Percentiles rank a stretch among this genome's conserved stretches.
Conservation (phyloP, 257 asterid species). For the Plectranthus barbatus region DNA sequence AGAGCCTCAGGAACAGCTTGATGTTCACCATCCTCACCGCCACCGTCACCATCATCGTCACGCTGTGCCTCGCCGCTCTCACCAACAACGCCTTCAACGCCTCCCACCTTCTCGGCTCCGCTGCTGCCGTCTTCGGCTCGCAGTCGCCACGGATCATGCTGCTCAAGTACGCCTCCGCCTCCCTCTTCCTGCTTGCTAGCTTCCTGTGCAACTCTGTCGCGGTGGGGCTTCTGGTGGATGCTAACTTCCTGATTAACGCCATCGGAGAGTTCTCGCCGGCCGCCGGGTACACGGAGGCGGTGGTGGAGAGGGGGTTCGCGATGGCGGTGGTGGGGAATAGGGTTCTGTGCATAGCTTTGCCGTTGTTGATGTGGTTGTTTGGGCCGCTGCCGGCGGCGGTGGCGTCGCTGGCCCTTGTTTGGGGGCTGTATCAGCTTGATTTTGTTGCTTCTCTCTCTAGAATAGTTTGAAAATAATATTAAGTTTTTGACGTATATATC, state of each 20-base stretch:
- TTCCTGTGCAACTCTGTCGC: constrained; percentile 70
- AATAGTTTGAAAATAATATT: neutral
- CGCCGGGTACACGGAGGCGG: constrained; percentile 32
- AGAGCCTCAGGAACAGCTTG: constrained; percentile 65
- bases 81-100: constrained; percentile 65
- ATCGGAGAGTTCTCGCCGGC: constrained; percentile 44
- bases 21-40: constrained; percentile 70
- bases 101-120: constrained; percentile 13
- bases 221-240: constrained; percentile 44
- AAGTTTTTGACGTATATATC: too few relatives aligned
- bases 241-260: constrained; percentile 67
- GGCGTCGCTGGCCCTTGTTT: constrained; percentile 52
- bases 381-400: constrained; percentile 62
- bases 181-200: constrained; percentile 46
- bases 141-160: constrained; percentile 43
- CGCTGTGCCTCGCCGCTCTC: constrained; percentile 47
- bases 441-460: constrained; percentile 22
- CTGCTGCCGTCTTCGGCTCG: constrained; percentile 37
- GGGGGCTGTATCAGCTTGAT: constrained; percentile 57
- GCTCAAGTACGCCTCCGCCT: constrained; percentile 54
- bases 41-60: constrained; percentile 43
- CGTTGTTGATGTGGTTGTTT: constrained; percentile 59
- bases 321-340: constrained; percentile 67
- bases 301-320: constrained; percentile 61
- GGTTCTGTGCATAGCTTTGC: constrained; percentile 49